Evolutionary conservation across 2,329 filamentous ascomycete species (phyloP).

Genomic region (Nectriaceae sp.): DNA sequence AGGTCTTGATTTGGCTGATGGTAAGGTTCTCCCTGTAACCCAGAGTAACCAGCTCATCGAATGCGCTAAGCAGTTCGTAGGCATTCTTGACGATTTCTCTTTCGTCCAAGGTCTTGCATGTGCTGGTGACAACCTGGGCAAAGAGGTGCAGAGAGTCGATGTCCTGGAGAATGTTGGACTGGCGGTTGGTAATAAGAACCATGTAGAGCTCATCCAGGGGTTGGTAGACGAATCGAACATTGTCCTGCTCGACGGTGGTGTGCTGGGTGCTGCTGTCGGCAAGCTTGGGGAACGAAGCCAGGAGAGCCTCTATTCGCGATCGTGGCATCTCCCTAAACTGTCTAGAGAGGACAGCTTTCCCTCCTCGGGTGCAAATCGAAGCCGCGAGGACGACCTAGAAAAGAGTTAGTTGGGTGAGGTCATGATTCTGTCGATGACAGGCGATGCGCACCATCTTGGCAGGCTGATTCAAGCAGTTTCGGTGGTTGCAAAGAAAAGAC

Average conservation of each 20-base stretch:
- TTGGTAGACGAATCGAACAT: constrained; percentile 99
- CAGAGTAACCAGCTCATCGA: constrained; percentile 94
- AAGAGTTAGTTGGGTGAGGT: constrained; percentile 21
- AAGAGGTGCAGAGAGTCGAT: constrained; percentile 98
- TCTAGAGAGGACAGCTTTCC: constrained; percentile 96
- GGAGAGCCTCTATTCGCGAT: constrained; percentile 92
- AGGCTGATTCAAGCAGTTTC: constrained; percentile 22
- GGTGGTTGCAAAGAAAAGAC: constrained; percentile 20
- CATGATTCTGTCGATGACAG: constrained; percentile 2
- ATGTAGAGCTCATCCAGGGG: constrained; percentile 99
- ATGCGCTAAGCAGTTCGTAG: constrained; percentile 93
- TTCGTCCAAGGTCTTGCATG: constrained; percentile 95
- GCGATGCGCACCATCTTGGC: constrained; percentile 41
- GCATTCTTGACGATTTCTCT: constrained; percentile 93
- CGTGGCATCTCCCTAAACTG: constrained; percentile 98
- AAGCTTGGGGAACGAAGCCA: constrained; percentile 96
- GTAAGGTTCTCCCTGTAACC: constrained; percentile 97
- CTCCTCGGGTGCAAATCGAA: constrained; percentile 97
- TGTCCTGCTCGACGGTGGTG: constrained; percentile 98
- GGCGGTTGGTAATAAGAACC: constrained; percentile 98
- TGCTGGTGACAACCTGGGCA: constrained; percentile 93
- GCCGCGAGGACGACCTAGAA: constrained; percentile 92
- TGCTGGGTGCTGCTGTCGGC: constrained; percentile 95
- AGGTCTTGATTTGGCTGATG: constrained; percentile 97
- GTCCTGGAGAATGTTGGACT: constrained; percentile 98